Conservation (phyloP, 768 basidiomycete genomes). For the Calocybe cyanea region DNA sequence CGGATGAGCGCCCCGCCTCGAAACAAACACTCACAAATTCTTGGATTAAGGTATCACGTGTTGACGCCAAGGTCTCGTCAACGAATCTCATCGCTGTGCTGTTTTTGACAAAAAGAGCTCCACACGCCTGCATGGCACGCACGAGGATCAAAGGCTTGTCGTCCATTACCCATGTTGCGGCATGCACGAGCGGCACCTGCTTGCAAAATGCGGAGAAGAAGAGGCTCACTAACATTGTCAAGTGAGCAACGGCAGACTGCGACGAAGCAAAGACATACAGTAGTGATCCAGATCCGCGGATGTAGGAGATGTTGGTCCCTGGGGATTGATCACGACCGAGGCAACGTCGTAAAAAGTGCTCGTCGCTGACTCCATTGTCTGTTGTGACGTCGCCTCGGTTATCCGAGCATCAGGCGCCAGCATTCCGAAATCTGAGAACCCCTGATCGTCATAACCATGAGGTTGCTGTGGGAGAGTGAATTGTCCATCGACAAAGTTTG, state of each 20-base stretch:
- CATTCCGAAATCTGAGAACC: constrained; percentile 15
- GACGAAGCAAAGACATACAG: constrained; percentile 35
- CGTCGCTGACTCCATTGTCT: constrained; percentile 1
- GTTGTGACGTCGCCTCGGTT: constrained; percentile 16
- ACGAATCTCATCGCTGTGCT: constrained; percentile 47
- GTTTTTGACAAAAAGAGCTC: constrained; percentile 53
- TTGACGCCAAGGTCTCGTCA: constrained; percentile 36
- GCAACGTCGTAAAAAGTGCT: constrained; percentile 21
- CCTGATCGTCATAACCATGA: constrained; percentile 15
- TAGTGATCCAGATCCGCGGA: constrained; percentile 51
- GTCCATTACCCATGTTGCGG: constrained; percentile 47
- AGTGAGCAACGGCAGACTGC: background rate
- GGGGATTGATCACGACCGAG: constrained; percentile 24
- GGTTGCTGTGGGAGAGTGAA: constrained; percentile 13
- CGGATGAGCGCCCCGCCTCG: constrained; percentile 10
- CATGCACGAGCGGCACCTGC: constrained; percentile 56
- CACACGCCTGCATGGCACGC: constrained; percentile 58
- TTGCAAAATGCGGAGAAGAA: constrained; percentile 52
- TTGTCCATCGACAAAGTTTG: constrained; percentile 26
- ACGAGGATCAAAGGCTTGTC: constrained; percentile 48
- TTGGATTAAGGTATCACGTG: constrained; percentile 44
- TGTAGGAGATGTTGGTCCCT: constrained; percentile 29
- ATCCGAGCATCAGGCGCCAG: constrained; percentile 15
- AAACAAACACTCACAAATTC: constrained; percentile 46
- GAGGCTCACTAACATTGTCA: constrained; percentile 35